Base-by-base conservation (phyloP, 2,329 filamentous ascomycete genomes). In the Cytospora piceae region DNA sequence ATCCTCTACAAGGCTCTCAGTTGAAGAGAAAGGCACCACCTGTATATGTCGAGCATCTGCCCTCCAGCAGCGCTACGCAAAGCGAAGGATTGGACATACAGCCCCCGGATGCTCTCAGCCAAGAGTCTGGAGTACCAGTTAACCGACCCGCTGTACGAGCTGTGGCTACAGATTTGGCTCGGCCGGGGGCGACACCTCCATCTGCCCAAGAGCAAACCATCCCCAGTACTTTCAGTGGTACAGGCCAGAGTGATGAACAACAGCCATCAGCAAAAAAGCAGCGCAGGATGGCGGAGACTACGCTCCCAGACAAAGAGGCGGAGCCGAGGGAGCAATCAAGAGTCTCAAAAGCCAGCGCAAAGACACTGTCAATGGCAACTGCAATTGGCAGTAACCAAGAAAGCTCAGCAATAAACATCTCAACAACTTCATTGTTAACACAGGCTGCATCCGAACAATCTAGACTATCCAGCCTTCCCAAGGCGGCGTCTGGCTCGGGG, bases 61-160 rank as follows among this genome's bases (percentile, higher is more conserved):
- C 72, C 22, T 69, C 68, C 12, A 76, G 73, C 55, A 75, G 73
- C 55, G 70, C 68, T 20, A 72, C 68, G 9, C 67, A 67, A 42
- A 75, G 76, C 34, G 74, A 74, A 49, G 72, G 73, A 29, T 70
- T 77, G 27, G 74, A 76, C n/a, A 60, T 77, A 32, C 69, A 74
- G 64, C 68, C 73, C 1, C 75, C 73, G 22, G 70, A 60, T 14
- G 71, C 71, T 1, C 69, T 75, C 22, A 63, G 56, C 53, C 56
- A 68, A 24, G 65, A 71, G 22, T 65, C 49, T 51, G 37, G 64
- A n/a, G 51, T 69, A 15, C 61, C 72, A 29, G 61, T 72, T 61
- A 73, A 73, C 39, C 73, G 71, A 56, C 55, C 67, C 58, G 65
- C 67, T 54, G 53, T 69, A 24, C 70, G n/a, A 51, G 27, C 53